Evolutionary conservation across 2,329 filamentous ascomycete genomes (phyloP), one percentile per base, ranked within the genome.

Genomic region (Calonectria henricotiae): DNA sequence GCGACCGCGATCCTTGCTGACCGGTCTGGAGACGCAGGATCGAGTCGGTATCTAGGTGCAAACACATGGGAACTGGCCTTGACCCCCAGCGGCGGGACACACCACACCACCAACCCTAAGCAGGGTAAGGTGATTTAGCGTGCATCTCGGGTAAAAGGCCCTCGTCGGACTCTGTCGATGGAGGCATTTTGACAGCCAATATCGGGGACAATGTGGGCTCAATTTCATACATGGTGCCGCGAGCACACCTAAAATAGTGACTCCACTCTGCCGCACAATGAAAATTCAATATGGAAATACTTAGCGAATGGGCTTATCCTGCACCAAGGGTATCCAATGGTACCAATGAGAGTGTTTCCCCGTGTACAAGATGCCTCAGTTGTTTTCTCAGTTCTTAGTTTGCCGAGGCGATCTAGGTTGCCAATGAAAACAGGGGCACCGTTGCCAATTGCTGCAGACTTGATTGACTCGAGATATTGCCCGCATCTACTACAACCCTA

Each of bases 221-320:
- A 55, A 65, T 65, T 51, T 43, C 43, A 62, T 51, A 32, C 43
- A 62, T 47, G 30, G 60, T 17, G 32, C 47, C 37, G 30, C 23
- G 49, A 35, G 39, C 51, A 32, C 61, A 11, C 32, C 51, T 66
- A 51, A 65, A 60, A 41, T 65, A 61, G 61, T 62, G 41, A 65
- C 67, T 62, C 67, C 61, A 69, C 61, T 69, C 30, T 58, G 39
- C 25, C 37, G 41, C 54, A 37, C 49, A 46, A 62, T 43, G 43
- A 39, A 43, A 49, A 62, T 49, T 17, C 30, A 44, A 15, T 43
- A 49, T 41, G 46, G 17, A 55, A 65, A 17, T 9, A 25, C 27
- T 63, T 25, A 2, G 62, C 35, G 47, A 65, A 41, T 51, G 23
- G 27, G 15, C 49, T 39, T 65, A 47, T 49, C 63, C 63, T 65